Evolutionary conservation across 352 stramenopile genomes (phyloP).

Genomic region (Pythium scleroteichum): DNA sequence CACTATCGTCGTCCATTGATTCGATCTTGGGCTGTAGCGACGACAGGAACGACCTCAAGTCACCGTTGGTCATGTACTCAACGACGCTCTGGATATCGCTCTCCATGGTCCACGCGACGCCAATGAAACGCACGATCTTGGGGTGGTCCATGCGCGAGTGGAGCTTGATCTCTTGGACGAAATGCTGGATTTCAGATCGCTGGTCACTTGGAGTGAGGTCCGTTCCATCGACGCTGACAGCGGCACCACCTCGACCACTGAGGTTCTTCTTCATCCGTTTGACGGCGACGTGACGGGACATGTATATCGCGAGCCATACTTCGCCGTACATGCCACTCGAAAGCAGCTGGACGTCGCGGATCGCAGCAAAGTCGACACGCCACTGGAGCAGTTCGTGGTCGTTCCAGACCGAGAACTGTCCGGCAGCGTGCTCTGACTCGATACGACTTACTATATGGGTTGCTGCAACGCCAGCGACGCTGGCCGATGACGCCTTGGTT

Average conservation of each 20-base stretch:
- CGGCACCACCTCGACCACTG: constrained; percentile 1
- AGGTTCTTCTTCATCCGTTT: constrained; percentile 22
- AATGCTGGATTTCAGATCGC: constrained; percentile 4
- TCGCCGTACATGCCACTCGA: constrained; percentile 22
- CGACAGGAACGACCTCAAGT: constrained; percentile 26
- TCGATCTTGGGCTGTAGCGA: constrained; percentile 16
- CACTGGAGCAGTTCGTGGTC: constrained; percentile 53
- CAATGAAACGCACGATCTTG: constrained; percentile 28
- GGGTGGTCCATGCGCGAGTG: constrained; percentile 26
- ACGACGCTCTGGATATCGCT: constrained; percentile 25
- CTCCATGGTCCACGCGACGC: constrained; percentile 32
- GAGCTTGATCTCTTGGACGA: constrained; percentile 25
- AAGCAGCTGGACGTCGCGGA: constrained; percentile 22
- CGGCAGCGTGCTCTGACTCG: background rate
- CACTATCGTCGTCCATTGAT: constrained; percentile 8
- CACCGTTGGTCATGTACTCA: constrained; percentile 34
- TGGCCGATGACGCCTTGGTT: background rate
- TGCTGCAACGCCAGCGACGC: no score
- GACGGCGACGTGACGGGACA: constrained; percentile 21
- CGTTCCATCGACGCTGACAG: background rate
- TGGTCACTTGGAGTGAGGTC: background rate
- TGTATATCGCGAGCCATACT: constrained; percentile 31
- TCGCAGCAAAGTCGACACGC: constrained; percentile 37
- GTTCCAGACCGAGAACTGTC: constrained; percentile 40
- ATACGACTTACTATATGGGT: no score